A percentile compares a stretch with the other conserved stretches of the same genome.
phyloP scores from a whole-genome alignment of 768 basidiomycete genomes.

The Boletus pseudopeckii region DNA sequence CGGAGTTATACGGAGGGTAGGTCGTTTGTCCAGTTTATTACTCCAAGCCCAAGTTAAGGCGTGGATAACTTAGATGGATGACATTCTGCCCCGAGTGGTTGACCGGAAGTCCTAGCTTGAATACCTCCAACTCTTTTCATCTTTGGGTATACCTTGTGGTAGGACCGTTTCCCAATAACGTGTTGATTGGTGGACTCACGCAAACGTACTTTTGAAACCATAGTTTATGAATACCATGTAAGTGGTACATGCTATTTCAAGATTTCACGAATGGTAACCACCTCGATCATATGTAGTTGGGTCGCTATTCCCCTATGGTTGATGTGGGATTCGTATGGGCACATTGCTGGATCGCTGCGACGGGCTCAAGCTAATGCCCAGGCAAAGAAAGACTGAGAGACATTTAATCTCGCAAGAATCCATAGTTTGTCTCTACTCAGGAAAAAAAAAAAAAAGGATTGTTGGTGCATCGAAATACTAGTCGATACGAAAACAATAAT shows the following conservation, averaged over 20 bases:
- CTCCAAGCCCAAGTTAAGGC: background rate
- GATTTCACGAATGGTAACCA: background rate
- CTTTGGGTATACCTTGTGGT: conserved; percentile 83
- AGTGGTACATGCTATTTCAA: conserved; percentile 23
- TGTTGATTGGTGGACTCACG: background rate
- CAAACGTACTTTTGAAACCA: background rate
- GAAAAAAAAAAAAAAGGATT: background rate
- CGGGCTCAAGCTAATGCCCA: conserved; percentile 30
- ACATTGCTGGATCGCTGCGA: conserved; percentile 63
- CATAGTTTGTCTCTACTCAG: background rate
- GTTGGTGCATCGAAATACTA: background rate
- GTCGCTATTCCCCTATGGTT: conserved; percentile 72
- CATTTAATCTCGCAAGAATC: background rate
- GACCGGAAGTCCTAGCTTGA: conserved; percentile 65
- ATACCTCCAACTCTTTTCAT: conserved; percentile 65
- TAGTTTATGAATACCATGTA: conserved; percentile 83
- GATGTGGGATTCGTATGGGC: conserved; percentile 73
- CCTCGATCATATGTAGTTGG: conserved; percentile 57
- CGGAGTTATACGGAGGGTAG: conserved; percentile 75
- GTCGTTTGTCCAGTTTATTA: conserved; percentile 12
- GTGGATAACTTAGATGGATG: conserved; percentile 58
- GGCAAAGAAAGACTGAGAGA: conserved; percentile 35
- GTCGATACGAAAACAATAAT: background rate
- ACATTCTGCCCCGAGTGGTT: conserved; percentile 89
- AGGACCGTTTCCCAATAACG: conserved; percentile 28